Base-by-base conservation (phyloP, 768 basidiomycete species). In the Cyathus striatus region DNA sequence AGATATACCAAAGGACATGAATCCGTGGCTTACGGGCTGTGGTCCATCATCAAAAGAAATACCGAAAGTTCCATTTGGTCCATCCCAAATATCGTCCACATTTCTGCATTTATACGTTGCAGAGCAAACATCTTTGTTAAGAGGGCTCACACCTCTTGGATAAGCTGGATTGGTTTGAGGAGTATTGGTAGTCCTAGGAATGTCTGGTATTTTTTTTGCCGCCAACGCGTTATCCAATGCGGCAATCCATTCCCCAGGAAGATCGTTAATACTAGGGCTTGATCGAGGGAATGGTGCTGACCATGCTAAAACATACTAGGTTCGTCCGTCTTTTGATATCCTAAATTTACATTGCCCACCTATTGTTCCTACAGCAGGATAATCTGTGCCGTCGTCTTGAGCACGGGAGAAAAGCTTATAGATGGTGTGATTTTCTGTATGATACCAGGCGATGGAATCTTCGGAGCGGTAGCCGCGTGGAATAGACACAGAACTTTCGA, bases 11-110 rank as follows among this genome's bases (percentile, higher is more conserved):
- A 18, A 34, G 13, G 6, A 23, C 43, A 27, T 37, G 35, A 30
- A 35, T 34, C 26, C 10, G 17, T 26, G 39, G 54, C 64, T 49
- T 34, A 69, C 67, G 16, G 69, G 64, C 13, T 73, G 65, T 0
- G 90, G 90, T 0, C 91, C 91, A 54, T 92, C 90, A 54, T 93
- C 90, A 55, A 91, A 91, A 38, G 78, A 71, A 42, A 79, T 65
- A 2, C 68, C 86, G 40, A 89, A 64, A 41, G 72, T 63, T 6
- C 87, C 86, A 23, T 72, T 59, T 0, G 92, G 91, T 0, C 84
- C 86, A 47, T 93, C 79, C 79, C 83, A 85, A 38, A 89, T 55
- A 49, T 90, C 87, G 9, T 73, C 79, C 3, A 70, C 50, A 32
- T 67, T 72, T 35, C 57, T 55, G 59, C 89, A 92, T 54, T 81